Evolutionary conservation across 331 rosid genomes (phyloP).

Genomic region (Phaseolus coccineus): DNA sequence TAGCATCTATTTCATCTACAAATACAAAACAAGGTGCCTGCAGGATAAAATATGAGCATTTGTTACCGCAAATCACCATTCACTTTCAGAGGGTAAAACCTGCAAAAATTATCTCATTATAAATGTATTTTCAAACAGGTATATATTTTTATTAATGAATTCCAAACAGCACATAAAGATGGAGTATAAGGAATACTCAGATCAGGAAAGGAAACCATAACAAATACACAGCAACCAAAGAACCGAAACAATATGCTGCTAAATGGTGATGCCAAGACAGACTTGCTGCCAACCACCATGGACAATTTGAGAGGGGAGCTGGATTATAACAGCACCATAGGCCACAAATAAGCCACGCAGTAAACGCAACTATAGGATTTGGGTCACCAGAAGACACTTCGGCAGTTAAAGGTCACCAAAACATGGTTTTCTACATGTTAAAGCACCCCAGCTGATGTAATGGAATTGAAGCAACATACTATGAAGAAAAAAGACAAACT

Average conservation of each 20-base stretch:
- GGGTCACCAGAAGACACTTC: no score
- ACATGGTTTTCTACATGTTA: not conserved
- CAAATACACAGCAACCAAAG: slow-evolving; percentile 6
- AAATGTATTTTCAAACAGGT: not conserved
- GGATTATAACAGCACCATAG: no score
- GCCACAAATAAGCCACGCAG: no score
- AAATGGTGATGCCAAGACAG: no score
- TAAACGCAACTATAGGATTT: no score
- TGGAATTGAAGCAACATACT: not conserved
- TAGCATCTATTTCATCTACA: slow-evolving; percentile 98
- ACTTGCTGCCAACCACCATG: no score
- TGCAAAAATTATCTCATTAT: not conserved
- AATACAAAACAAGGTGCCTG: slow-evolving; percentile 96
- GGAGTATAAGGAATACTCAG: not conserved
- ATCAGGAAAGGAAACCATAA: not conserved
- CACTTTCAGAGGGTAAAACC: not conserved
- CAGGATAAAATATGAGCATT: slow-evolving; percentile 29
- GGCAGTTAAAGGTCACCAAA: no score
- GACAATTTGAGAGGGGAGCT: no score
- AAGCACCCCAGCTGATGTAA: not conserved
- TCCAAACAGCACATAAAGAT: not conserved
- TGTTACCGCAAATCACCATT: slow-evolving; percentile 23
- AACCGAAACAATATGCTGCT: not conserved
- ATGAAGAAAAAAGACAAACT: not conserved
- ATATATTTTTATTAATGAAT: not conserved